A percentile compares a stretch with the other conserved stretches of the same genome.
phyloP scores from a whole-genome alignment of 495 filamentous ascomycete species.

The Penicillium dipodomyicola region DNA sequence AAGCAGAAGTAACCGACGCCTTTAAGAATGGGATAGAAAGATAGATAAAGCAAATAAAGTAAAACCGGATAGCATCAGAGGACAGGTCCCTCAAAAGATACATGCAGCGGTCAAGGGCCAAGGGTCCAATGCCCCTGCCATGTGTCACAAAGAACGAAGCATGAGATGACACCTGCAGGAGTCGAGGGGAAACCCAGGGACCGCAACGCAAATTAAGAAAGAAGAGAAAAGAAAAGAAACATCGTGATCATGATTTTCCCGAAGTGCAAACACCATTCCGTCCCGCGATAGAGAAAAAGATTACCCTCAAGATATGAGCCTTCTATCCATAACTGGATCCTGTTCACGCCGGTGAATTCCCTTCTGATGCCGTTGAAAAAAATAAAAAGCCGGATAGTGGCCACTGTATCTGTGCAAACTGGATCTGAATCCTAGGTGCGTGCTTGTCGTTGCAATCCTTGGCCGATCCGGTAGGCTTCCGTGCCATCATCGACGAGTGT shows the following conservation, averaged over 20 bases:
- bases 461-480: constrained; percentile 74
- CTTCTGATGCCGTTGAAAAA: constrained; percentile 12
- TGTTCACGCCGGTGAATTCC: constrained; percentile 24
- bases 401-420: not conserved
- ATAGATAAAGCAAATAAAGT: constrained; percentile 23
- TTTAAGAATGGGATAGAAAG: constrained; percentile 15
- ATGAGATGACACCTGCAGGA: constrained; percentile 6
- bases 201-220: constrained; percentile 13
- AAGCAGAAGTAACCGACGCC: constrained; percentile 31
- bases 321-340: constrained; percentile 37
- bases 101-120: constrained; percentile 1
- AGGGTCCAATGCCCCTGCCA: constrained; percentile 1
- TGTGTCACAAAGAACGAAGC: constrained; percentile 3
- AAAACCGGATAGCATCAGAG: constrained; percentile 2
- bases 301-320: constrained; percentile 20
- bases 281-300: constrained; percentile 28
- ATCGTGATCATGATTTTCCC: constrained; percentile 32
- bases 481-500: constrained; percentile 84
- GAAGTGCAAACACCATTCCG: constrained; percentile 27
- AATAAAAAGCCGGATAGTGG: constrained; percentile 12
- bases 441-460: constrained; percentile 32
- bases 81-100: constrained; percentile 13
- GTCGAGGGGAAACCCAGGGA: constrained; percentile 7
- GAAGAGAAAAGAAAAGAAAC: constrained; percentile 14
- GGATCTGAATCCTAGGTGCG: not conserved